A percentile compares a stretch with the other conserved stretches of the same genome.
These are phyloP conservation scores for Kwoniella europaea DNA, from an alignment of 768 basidiomycete genomes.

Conservation along the genomic window DNA sequence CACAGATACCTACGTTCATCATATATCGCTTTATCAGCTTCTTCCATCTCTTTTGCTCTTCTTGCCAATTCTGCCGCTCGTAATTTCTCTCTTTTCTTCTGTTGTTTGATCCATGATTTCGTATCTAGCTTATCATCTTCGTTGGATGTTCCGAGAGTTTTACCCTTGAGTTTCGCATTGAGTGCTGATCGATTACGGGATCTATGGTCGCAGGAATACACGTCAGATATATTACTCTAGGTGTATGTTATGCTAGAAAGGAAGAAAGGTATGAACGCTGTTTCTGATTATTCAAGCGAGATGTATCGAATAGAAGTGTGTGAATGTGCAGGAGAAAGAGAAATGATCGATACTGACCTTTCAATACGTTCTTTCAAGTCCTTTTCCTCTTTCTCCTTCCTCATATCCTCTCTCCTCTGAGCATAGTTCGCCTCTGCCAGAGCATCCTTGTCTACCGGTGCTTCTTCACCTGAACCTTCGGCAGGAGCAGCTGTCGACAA, in stretches of 20 bases:
- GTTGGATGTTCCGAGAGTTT: constrained; percentile 78
- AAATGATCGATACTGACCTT: constrained; percentile 65
- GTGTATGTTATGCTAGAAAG: constrained; percentile 14
- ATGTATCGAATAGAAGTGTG: too few species aligned
- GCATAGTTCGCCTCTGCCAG: constrained; percentile 86
- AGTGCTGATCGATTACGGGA: constrained; percentile 93
- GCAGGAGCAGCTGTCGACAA: constrained; percentile 83
- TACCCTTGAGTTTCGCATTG: constrained; percentile 85
- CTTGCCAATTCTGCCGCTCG: constrained; percentile 86
- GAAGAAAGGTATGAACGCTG: constrained; percentile 20
- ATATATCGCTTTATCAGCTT: constrained; percentile 83
- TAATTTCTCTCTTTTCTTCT: constrained; percentile 68
- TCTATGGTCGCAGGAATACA: constrained; percentile 50
- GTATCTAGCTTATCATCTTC: constrained; percentile 67
- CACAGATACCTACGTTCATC: constrained; percentile 72
- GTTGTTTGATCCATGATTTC: constrained; percentile 86
- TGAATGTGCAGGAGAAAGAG: constrained; percentile 11
- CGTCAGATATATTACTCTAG: neutral
- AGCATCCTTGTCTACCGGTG: constrained; percentile 64
- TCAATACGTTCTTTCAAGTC: constrained; percentile 59
- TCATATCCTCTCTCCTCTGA: constrained; percentile 68
- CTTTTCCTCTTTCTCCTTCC: constrained; percentile 63
- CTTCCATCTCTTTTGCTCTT: constrained; percentile 80
- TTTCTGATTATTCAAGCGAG: neutral
- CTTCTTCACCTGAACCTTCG: constrained; percentile 67